Conservation (phyloP, 1,284 basidiomycete species). For the Papiliotrema terrestris region DNA sequence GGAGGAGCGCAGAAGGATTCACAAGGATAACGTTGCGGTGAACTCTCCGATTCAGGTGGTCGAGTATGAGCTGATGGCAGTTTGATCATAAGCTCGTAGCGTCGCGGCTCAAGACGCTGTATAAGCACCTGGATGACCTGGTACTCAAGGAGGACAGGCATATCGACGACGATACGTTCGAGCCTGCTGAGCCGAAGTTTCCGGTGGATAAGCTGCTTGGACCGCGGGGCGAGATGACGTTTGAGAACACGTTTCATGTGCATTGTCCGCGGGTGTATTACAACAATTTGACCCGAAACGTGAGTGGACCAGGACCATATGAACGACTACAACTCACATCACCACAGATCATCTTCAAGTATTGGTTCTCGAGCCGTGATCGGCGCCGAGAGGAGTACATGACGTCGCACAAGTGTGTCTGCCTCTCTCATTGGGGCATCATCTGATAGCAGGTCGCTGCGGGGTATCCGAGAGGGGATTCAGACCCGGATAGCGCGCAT, state of each 20-base stretch:
- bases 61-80: constrained; percentile 5
- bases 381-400: constrained; percentile 78
- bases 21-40: background rate
- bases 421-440: constrained; percentile 2
- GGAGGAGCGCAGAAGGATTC: constrained; percentile 4
- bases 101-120: constrained; percentile 26
- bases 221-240: constrained; percentile 6
- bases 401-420: constrained; percentile 70
- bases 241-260: constrained; percentile 86
- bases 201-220: constrained; percentile 1
- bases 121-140: constrained; percentile 28
- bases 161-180: constrained; percentile 33
- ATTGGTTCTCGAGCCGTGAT: constrained; percentile 78
- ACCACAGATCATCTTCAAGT: constrained; percentile 73
- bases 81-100: constrained; percentile 7
- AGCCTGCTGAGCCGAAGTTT: constrained; percentile 1
- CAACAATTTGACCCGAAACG: constrained; percentile 73
- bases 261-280: constrained; percentile 82
- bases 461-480: constrained; percentile 31
- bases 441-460: constrained; percentile 16
- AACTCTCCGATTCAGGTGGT: background rate
- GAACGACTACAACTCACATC: background rate
- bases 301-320: constrained; percentile 45
- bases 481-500: constrained; percentile 16
- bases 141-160: constrained; percentile 23